Evolutionary conservation across 768 basidiomycete genomes (phyloP), one percentile per base, ranked within the genome.

Genomic region (Mycena vitilis): DNA sequence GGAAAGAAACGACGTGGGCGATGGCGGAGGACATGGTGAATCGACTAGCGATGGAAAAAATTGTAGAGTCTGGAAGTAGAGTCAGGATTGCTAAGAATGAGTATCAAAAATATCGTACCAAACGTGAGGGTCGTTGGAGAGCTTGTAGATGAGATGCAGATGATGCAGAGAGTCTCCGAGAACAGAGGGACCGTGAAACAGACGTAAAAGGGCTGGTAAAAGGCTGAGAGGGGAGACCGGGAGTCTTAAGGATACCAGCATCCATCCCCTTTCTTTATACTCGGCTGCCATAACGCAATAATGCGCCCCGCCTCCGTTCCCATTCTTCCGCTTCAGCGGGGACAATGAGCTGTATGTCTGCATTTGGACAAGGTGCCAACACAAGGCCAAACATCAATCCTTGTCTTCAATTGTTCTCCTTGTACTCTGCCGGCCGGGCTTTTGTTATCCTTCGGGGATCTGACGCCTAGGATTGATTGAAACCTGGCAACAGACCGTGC

Each of bases 11-110:
- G 47, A 69, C 58, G 48, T 66, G 71, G 61, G 67, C 48, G 42
- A 72, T 60, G 63, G 71, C 49, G 20, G 65, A 59, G 37, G 70
- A 68, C 66, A 71, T 68, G 48, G 57, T 30, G 45, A 49, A 64
- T 65, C 59, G 65, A 36, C 65, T 36, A 38, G 65, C 58, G 61
- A 62, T 62, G 36, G 12, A 15, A 60, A 48, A 55, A 54, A 54
- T 6, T 11, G 3, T 25, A 63, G 37, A 25, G 30, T 58, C 56
- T 56, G n/a, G 0, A 44, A 63, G 42, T 7, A 49, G 15, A 52
- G 34, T 49, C n/a, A 45, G 30, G 20, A 40, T 42, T 8, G 25
- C n/a, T 6, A 42, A 34, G 48, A 44, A 44, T 2, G n/a, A 15
- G 10, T 15, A 0, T 8, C 20, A 42, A 57, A 23, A 57, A 8